These are phyloP conservation scores for Domatiomyces catenatus DNA, from an alignment of 2,329 filamentous ascomycete genomes.

Conservation along the genomic window DNA sequence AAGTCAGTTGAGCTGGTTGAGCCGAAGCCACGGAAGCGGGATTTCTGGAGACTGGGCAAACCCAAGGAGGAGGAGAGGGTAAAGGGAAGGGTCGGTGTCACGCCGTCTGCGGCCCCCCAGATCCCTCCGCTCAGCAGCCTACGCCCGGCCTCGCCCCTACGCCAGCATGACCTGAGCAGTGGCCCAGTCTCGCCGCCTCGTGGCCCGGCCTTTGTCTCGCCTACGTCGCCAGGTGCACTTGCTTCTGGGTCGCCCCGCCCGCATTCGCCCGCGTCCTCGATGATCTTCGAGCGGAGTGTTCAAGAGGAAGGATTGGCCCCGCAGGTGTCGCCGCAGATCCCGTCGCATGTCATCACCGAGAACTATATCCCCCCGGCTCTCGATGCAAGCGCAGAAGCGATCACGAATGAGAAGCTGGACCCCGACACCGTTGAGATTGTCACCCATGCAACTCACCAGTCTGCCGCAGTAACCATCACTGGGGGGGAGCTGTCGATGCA, in stretches of 20 bases:
- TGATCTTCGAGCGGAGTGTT: conserved; percentile 88
- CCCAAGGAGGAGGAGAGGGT: conserved; percentile 36
- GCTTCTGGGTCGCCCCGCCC: conserved; percentile 57
- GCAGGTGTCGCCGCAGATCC: conserved; percentile 71
- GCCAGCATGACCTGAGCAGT: conserved; percentile 26
- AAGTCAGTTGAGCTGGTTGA: neutral
- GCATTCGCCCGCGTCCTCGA: conserved; percentile 57
- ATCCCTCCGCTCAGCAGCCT: conserved; percentile 16
- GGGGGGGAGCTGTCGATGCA: conserved; percentile 28
- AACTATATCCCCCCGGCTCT: conserved; percentile 85
- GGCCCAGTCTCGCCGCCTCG: conserved; percentile 28
- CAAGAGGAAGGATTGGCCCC: conserved; percentile 57
- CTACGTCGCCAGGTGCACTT: conserved; percentile 50
- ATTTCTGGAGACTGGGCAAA: conserved; percentile 47
- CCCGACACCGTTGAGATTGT: conserved; percentile 87
- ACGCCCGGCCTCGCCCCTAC: conserved; percentile 19
- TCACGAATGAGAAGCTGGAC: conserved; percentile 71
- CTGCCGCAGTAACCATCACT: conserved; percentile 54
- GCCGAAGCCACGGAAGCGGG: conserved; percentile 37
- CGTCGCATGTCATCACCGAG: conserved; percentile 83
- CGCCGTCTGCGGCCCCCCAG: conserved; percentile 3
- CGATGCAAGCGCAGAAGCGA: conserved; percentile 79
- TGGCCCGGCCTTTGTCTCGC: conserved; percentile 25
- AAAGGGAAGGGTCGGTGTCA: conserved; percentile 14
- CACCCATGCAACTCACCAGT: conserved; percentile 70